Evolutionary conservation across 2,329 filamentous ascomycete genomes (phyloP), one percentile per base, ranked within the genome.

Genomic region (Proliferodiscus dingleyae): DNA sequence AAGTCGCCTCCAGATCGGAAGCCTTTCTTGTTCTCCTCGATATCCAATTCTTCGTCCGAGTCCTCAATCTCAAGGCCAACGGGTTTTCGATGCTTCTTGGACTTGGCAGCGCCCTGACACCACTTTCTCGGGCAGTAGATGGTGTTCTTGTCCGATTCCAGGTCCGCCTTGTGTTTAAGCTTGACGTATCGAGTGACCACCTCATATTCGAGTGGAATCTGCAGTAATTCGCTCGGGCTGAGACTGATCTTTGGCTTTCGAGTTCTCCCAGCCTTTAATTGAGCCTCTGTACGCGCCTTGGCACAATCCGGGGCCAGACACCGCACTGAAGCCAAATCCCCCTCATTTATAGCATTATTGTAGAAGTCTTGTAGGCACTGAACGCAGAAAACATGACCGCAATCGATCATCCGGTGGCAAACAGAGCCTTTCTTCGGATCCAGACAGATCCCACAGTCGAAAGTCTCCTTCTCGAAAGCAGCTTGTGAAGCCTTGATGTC

Each of bases 281-380:
- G 50, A 51, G 52, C 45, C 42, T 60, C 52, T 50, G 46, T 55
- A 18, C 77, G 71, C 38, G 82, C 73, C 57, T 84, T 85, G 30
- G 85, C 85, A 59, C 93, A 98, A 46, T 79, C 78, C 0, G 89
- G 88, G 10, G 83, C 77, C 23, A 94, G 72, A 60, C 93, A 98
- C 52, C 83, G 84, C 23, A 98, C 83, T 6, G 79, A 78, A 39
- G 81, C 74, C 15, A 98, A 72, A 58, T 94, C 84, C 1, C 93
- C 93, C 61, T 94, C 87, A 0, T 73, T 80, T 58, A 98, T 96
- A 54, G 88, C 89, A 52, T 81, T 83, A 56, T 85, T 88, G 73
- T 95, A 97, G 57, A 91, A 96, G 57, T 91, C 88, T 52, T 87
- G 84, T 2, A 98, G 72, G 61, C 93, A 98, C n/a, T 80, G 67